A percentile compares a stretch with the other conserved stretches of the same genome.
Evolutionary conservation across 108 stramenopile species (phyloP).

Genomic region (Discostella pseudostelligera): DNA sequence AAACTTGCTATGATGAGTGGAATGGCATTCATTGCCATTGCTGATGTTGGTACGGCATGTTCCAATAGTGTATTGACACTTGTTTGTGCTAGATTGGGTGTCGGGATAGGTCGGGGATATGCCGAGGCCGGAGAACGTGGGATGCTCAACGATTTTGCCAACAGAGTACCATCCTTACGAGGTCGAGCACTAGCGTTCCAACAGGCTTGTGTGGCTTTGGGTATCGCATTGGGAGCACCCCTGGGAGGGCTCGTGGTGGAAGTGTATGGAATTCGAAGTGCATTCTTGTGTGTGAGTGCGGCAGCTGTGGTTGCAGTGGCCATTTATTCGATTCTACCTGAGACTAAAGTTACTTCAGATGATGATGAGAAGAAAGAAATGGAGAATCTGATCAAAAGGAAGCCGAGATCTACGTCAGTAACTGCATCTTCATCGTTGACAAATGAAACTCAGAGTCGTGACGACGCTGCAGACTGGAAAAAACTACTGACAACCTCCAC

Average conservation of each 20-base stretch:
- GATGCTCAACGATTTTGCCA: conserved; percentile 72
- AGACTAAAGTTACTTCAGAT: conserved; percentile 39
- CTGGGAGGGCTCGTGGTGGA: conserved; percentile 65
- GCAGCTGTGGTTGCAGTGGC: conserved; percentile 57
- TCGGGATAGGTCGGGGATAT: conserved; percentile 60
- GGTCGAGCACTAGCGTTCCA: conserved; percentile 68
- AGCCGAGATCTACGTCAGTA: neutral
- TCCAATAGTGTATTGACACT: conserved; percentile 43
- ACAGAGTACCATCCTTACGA: conserved; percentile 44
- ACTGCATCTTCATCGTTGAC: no score
- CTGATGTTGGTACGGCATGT: conserved; percentile 63
- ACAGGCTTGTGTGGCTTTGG: conserved; percentile 63
- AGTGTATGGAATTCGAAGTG: conserved; percentile 55
- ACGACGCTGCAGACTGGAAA: conserved; percentile 46
- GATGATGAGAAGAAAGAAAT: neutral
- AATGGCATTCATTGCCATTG: conserved; percentile 63
- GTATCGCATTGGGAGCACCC: conserved; percentile 76
- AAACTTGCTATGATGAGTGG: conserved; percentile 78
- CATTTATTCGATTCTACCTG: conserved; percentile 63
- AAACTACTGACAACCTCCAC: conserved; percentile 46
- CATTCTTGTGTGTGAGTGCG: conserved; percentile 70
- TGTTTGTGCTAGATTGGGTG: conserved; percentile 57
- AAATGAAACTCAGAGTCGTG: no score
- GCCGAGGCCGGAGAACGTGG: conserved; percentile 71
- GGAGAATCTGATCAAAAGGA: conserved; percentile 4